These are phyloP conservation scores for Geotrichum australiense DNA, from an alignment of 1,139 yeast species.

Conservation along the genomic window DNA sequence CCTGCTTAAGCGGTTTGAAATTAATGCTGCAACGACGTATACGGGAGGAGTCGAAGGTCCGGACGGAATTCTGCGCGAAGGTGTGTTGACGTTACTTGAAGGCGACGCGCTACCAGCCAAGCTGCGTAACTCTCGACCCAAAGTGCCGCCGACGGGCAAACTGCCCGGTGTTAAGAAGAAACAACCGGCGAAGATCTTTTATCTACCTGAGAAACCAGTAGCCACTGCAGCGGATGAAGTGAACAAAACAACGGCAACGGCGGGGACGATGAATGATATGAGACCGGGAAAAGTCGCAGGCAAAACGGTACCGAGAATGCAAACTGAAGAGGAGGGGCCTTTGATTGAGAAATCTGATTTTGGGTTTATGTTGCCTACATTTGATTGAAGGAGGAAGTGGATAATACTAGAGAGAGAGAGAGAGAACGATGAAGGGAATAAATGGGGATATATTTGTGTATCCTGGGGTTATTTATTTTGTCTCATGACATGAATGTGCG, in stretches of 20 bases:
- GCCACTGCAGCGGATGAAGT: slow-evolving; percentile 3
- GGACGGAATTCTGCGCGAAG: slow-evolving; percentile 22
- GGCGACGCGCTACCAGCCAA: slow-evolving; percentile 80
- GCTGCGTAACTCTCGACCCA: slow-evolving; percentile 71
- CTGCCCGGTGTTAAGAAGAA: slow-evolving; percentile 61
- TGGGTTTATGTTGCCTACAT: slow-evolving; percentile 3
- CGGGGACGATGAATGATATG: not conserved
- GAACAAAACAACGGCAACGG: not conserved
- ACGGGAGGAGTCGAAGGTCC: slow-evolving; percentile 21
- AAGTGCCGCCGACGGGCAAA: slow-evolving; percentile 91
- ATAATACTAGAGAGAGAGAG: no score
- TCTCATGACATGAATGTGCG: no score
- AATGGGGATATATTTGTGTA: no score
- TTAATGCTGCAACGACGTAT: slow-evolving; percentile 20
- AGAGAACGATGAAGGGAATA: no score
- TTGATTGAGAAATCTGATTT: not conserved
- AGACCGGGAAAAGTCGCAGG: not conserved
- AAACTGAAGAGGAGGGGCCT: not conserved
- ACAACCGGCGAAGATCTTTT: slow-evolving; percentile 27
- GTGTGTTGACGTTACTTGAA: slow-evolving; percentile 47
- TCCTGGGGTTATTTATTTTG: no score
- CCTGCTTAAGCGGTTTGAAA: slow-evolving; percentile 35
- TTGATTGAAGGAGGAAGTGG: no score
- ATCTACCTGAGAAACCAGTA: slow-evolving; percentile 19
- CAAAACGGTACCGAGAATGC: slow-evolving; percentile 1